A percentile compares a stretch with the other conserved stretches of the same genome.
phyloP scores from a whole-genome alignment of 2,329 filamentous ascomycete genomes.

The Trichoderma afroharzianum region DNA sequence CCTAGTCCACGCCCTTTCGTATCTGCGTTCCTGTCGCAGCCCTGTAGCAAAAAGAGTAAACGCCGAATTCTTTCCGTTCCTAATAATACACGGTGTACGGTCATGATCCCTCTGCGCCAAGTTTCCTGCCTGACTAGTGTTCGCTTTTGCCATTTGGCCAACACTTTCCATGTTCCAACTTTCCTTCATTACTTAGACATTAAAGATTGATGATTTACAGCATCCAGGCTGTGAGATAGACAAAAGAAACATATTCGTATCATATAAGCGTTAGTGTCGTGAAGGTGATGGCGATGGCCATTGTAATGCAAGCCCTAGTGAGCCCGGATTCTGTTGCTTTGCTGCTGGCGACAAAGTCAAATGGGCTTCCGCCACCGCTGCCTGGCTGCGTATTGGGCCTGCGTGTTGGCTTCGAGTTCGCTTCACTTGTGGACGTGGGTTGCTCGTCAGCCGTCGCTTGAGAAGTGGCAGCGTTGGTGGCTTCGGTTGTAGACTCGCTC shows the following conservation, averaged over 20 bases:
- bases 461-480: not conserved
- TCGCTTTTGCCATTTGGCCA: not conserved
- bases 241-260: not conserved
- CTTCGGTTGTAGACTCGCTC: not conserved
- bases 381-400: constrained; percentile 10
- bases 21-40: not conserved
- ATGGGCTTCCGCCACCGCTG: constrained; percentile 25
- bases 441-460: not conserved
- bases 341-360: constrained; percentile 19
- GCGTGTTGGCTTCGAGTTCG: constrained; percentile 8
- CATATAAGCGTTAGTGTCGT: not conserved
- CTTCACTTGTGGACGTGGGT: not conserved
- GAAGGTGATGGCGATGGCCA: not conserved
- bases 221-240: not conserved
- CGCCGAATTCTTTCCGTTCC: not conserved
- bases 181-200: not conserved
- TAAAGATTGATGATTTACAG: not conserved
- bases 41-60: not conserved
- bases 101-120: not conserved
- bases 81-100: not conserved
- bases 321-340: not conserved
- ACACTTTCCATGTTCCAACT: not conserved
- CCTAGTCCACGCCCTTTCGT: not conserved
- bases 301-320: not conserved
- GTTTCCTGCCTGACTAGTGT: not conserved